Evolutionary conservation across 148 eudicot species (phyloP).

Genomic region (Pharnaceum exiguum): DNA sequence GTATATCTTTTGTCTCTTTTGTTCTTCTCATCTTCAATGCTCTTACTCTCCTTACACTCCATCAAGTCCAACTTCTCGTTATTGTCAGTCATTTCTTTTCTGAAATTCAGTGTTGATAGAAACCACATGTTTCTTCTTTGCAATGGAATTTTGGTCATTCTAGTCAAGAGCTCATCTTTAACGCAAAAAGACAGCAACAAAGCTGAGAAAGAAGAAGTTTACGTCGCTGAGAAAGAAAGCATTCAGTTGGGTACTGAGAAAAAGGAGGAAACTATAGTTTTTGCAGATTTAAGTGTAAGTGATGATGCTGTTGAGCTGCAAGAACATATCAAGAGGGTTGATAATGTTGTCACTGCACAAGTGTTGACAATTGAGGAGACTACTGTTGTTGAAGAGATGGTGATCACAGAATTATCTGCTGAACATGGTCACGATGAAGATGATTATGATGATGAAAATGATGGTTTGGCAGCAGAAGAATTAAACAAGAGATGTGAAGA

Average conservation of each 20-base stretch:
- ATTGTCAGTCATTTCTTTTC: background rate
- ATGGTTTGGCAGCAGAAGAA: constrained; percentile 36
- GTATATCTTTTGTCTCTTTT: constrained; percentile 28
- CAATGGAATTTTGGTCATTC: constrained; percentile 42
- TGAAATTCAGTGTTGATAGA: constrained; percentile 26
- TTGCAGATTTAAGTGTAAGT: too few relatives aligned
- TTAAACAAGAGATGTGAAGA: constrained; percentile 60
- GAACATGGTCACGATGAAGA: background rate
- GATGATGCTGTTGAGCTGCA: too few relatives aligned
- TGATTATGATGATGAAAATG: constrained; percentile 18
- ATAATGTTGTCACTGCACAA: too few relatives aligned
- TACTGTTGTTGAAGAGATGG: too few relatives aligned
- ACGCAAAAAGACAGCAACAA: background rate
- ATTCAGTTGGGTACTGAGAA: background rate
- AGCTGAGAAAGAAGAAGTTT: too few relatives aligned
- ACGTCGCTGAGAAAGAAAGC: background rate
- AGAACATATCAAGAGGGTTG: too few relatives aligned
- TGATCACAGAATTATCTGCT: background rate
- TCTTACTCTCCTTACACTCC: background rate
- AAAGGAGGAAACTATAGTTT: background rate
- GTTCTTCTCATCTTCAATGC: constrained; percentile 13
- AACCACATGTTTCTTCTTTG: constrained; percentile 44
- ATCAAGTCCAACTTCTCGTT: background rate
- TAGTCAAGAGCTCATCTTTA: constrained; percentile 30
- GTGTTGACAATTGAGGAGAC: too few relatives aligned